A percentile compares a stretch with the other conserved stretches of the same genome.
Evolutionary conservation across 2,329 filamentous ascomycete genomes (phyloP).

Genomic region (Trichoderma sp.): DNA sequence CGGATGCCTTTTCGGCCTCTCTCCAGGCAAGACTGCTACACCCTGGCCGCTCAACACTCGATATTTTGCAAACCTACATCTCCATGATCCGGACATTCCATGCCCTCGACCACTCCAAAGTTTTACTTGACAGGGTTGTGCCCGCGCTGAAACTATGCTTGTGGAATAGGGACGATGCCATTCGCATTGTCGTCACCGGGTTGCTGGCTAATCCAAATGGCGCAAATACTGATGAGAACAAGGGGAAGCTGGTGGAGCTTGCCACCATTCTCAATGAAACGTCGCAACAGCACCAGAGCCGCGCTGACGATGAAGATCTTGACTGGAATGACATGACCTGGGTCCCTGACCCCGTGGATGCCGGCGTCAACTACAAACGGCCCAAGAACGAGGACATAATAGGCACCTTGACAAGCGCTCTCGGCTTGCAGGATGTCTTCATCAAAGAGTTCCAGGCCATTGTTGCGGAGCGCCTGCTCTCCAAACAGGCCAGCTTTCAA

Average conservation of each 20-base stretch:
- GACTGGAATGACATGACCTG: slow-evolving; percentile 94
- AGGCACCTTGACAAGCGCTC: slow-evolving; percentile 82
- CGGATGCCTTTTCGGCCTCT: slow-evolving; percentile 66
- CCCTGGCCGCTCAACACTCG: slow-evolving; percentile 72
- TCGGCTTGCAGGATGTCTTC: slow-evolving; percentile 87
- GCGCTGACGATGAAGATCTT: slow-evolving; percentile 67
- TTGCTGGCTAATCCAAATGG: slow-evolving; percentile 65
- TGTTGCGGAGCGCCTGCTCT: slow-evolving; percentile 78
- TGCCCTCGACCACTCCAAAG: slow-evolving; percentile 73
- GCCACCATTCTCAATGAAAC: slow-evolving; percentile 66
- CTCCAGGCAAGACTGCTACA: slow-evolving; percentile 70
- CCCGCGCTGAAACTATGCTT: slow-evolving; percentile 74
- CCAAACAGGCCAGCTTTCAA: slow-evolving; percentile 67
- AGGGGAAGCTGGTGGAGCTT: slow-evolving; percentile 64
- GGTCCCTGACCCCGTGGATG: slow-evolving; percentile 90
- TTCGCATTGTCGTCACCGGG: slow-evolving; percentile 74
- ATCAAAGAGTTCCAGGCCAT: slow-evolving; percentile 92
- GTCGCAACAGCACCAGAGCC: slow-evolving; percentile 53
- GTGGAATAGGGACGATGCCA: slow-evolving; percentile 74
- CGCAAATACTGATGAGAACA: slow-evolving; percentile 48
- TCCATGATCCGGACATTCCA: slow-evolving; percentile 78
- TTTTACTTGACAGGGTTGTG: slow-evolving; percentile 73
- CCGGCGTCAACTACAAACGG: slow-evolving; percentile 86
- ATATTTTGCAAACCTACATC: slow-evolving; percentile 77
- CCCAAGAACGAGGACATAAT: slow-evolving; percentile 90